Base-by-base conservation (phyloP, 305 asterid species). In the Solanum chacoense region DNA sequence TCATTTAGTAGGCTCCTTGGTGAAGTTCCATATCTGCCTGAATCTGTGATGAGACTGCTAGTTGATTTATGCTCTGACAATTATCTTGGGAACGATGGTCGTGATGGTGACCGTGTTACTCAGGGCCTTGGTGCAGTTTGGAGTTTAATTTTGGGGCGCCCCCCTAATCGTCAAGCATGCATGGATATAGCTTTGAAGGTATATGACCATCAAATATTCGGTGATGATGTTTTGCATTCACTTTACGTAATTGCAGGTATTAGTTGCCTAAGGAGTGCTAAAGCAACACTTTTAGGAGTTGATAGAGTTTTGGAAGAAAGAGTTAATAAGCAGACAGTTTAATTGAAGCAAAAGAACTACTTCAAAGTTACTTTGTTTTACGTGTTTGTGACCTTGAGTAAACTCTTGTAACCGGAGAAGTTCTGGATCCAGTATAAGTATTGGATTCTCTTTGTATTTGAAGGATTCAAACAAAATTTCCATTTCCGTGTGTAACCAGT, bases 101-200 rank as follows among this genome's bases (percentile, higher is more conserved):
- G 92, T 89, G 98, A 94, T 91, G 95, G 96, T 88, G 99, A 98
- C 87, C 99, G 96, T 92, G 98, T 95, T 88, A 95, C 98, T 92
- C 99, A 98, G 93, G 99, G 99, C 86, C 99, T 98, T 83, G 99
- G 98, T 89, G 97, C 97, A 59, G 93, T 94, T 83, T 96, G 99
- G 99, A 94, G 97, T 92, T 94, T 98, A 92, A 95, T 95, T 88
- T 89, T 95, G 90, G 95, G 95, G 83, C 98, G 98, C 76, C 99
- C 98, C 80, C 92, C 91, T 88, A 88, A 93, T 94, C 98, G 99
- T 87, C 95, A 94, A 92, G 96, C 98, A 77, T 96, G 98, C 89
- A 88, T 98, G 91, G 98, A 96, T 93, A 98, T 96, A 88, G 99
- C 96, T 83, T 88, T 98, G 93, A 96, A 96, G 98, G 99, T 95